Evolutionary conservation across 441 rosid genomes (phyloP).

Genomic region (Viola pubescens): DNA sequence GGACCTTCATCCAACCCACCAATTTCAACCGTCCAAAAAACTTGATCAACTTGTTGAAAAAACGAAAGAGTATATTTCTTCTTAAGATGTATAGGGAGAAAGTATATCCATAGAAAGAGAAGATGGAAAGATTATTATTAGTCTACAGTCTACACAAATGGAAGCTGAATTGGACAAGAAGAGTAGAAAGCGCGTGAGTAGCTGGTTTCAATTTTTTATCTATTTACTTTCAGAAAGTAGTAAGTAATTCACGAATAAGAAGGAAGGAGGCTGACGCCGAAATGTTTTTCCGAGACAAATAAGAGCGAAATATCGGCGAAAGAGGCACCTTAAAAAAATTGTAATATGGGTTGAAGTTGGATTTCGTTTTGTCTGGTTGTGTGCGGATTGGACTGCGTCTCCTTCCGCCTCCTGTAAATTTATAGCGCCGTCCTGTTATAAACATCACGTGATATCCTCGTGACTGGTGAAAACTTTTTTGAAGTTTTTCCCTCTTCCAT

Average conservation of each 20-base stretch:
- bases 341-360: neutral
- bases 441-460: slow-evolving; percentile 15
- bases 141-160: neutral
- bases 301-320: neutral
- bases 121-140: neutral
- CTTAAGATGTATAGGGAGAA: too few species aligned
- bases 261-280: neutral
- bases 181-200: slow-evolving; percentile 20
- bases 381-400: neutral
- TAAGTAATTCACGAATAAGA: neutral
- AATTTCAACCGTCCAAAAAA: slow-evolving; percentile 22
- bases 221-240: neutral
- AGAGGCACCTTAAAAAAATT: neutral
- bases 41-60: slow-evolving; percentile 18
- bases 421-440: slow-evolving; percentile 19
- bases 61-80: neutral
- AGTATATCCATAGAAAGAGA: neutral
- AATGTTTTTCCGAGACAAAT: neutral
- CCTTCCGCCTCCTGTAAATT: neutral
- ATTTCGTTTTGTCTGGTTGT: neutral
- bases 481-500: too few species aligned
- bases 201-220: slow-evolving; percentile 7
- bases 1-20: slow-evolving; percentile 19
- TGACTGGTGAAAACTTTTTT: neutral
- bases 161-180: slow-evolving; percentile 10